Conservation (phyloP, 2,329 filamentous ascomycete genomes). For the Phialemonium atrogriseum region DNA sequence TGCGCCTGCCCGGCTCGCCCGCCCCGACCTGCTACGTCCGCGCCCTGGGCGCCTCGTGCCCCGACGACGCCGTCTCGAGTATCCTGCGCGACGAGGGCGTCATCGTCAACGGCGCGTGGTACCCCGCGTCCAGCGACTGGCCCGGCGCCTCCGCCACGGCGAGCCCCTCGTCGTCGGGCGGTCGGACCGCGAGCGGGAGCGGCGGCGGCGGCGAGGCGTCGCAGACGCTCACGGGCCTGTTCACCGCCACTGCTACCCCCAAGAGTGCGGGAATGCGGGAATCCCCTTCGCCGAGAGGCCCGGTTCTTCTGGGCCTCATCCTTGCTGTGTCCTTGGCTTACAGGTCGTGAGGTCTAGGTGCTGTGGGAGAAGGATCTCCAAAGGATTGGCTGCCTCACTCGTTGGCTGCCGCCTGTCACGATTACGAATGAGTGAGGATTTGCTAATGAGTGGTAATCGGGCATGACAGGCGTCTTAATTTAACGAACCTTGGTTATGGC, state of each 20-base stretch:
- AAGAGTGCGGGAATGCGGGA: constrained; percentile 7
- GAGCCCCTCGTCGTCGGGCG: too few species aligned
- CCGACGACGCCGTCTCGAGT: constrained; percentile 36
- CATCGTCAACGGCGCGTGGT: constrained; percentile 53
- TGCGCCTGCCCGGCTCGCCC: constrained; percentile 38
- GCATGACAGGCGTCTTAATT: too few species aligned
- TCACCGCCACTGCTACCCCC: constrained; percentile 21
- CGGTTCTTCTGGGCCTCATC: too few species aligned
- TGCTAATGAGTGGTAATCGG: too few species aligned
- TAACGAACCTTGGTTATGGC: too few species aligned
- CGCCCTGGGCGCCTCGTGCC: constrained; percentile 41
- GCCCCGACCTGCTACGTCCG: constrained; percentile 54
- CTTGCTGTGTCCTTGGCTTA: too few species aligned
- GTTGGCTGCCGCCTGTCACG: too few species aligned
- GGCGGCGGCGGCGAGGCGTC: neutral
- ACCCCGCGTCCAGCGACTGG: constrained; percentile 32
- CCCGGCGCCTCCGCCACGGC: constrained; percentile 20
- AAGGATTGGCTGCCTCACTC: too few species aligned
- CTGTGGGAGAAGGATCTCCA: too few species aligned
- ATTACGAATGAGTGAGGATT: too few species aligned
- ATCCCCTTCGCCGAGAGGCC: too few species aligned
- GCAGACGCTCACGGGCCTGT: constrained; percentile 27
- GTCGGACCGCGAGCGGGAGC: constrained; percentile 1
- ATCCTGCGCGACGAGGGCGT: constrained; percentile 42
- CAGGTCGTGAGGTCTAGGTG: too few species aligned